phyloP scores from a whole-genome alignment of 768 basidiomycete species.

The Suillus luteus region DNA sequence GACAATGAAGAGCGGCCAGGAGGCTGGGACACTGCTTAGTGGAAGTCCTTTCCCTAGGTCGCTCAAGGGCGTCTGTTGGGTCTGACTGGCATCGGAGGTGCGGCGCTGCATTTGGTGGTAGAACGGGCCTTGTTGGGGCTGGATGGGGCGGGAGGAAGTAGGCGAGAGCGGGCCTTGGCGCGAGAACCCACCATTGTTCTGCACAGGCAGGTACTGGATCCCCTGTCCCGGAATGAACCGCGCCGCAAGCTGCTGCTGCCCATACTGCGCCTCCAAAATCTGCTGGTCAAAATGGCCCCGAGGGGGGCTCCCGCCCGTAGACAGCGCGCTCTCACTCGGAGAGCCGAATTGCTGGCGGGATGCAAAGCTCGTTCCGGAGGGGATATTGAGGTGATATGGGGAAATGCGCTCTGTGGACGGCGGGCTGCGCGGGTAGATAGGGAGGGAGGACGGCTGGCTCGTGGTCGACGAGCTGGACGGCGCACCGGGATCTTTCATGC shows the following conservation, averaged over 20 bases:
- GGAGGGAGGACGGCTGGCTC: constrained; percentile 74
- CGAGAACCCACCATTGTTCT: constrained; percentile 37
- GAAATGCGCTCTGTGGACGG: constrained; percentile 52
- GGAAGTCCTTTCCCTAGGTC: constrained; percentile 91
- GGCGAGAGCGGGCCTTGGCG: constrained; percentile 60
- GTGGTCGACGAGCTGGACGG: constrained; percentile 33
- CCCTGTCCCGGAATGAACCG: constrained; percentile 68
- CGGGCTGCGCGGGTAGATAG: constrained; percentile 72
- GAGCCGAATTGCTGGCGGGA: constrained; percentile 55
- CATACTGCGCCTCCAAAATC: constrained; percentile 39
- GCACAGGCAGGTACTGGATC: constrained; percentile 55
- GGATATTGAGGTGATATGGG: constrained; percentile 63
- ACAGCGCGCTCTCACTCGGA: constrained; percentile 62
- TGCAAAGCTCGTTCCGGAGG: constrained; percentile 43
- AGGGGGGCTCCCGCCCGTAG: constrained; percentile 52
- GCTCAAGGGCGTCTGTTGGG: constrained; percentile 30
- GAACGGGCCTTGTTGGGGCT: constrained; percentile 32
- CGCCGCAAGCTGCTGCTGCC: constrained; percentile 45
- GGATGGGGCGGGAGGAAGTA: constrained; percentile 29
- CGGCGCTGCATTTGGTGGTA: constrained; percentile 41
- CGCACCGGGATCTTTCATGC: constrained; percentile 43
- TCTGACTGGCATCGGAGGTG: constrained; percentile 37
- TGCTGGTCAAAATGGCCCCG: constrained; percentile 49
- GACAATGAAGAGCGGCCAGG: constrained; percentile 92
- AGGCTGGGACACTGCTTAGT: constrained; percentile 75